phyloP scores from a whole-genome alignment of 345 rosid species.

The Pelargonium nanum region DNA sequence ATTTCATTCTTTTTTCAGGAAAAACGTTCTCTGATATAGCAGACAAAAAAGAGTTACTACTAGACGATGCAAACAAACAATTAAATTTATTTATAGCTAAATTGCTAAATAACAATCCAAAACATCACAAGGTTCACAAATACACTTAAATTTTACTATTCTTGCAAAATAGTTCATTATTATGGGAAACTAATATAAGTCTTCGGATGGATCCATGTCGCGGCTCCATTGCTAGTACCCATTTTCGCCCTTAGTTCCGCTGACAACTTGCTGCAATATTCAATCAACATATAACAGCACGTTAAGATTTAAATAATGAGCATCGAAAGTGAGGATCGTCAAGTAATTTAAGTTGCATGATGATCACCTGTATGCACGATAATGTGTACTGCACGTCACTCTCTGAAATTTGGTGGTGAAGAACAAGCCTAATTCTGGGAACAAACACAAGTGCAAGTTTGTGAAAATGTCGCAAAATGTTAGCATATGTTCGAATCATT shows the following conservation, averaged over 20 bases:
- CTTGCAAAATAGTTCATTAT: background rate
- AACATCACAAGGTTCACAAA: background rate
- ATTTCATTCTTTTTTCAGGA: too few species aligned
- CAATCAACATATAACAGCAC: background rate
- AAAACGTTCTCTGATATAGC: too few species aligned
- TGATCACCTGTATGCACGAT: conserved; percentile 55
- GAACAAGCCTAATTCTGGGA: conserved; percentile 66
- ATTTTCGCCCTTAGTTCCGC: background rate
- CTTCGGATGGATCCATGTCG: too few species aligned
- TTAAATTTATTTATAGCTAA: too few species aligned
- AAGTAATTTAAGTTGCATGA: too few species aligned
- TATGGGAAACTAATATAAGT: too few species aligned
- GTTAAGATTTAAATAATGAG: too few species aligned
- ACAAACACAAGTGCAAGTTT: background rate
- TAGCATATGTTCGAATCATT: background rate
- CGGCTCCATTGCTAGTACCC: background rate
- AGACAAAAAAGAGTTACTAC: too few species aligned
- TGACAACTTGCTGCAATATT: background rate
- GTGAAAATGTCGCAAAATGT: background rate
- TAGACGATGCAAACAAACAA: too few species aligned
- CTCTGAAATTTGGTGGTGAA: conserved; percentile 75
- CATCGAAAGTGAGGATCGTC: background rate
- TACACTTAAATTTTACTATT: background rate
- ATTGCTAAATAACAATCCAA: background rate
- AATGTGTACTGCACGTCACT: conserved; percentile 58